These are phyloP conservation scores for Aaosphaeria pasadenensis DNA, from an alignment of 2,329 filamentous ascomycete genomes.

Conservation along the genomic window DNA sequence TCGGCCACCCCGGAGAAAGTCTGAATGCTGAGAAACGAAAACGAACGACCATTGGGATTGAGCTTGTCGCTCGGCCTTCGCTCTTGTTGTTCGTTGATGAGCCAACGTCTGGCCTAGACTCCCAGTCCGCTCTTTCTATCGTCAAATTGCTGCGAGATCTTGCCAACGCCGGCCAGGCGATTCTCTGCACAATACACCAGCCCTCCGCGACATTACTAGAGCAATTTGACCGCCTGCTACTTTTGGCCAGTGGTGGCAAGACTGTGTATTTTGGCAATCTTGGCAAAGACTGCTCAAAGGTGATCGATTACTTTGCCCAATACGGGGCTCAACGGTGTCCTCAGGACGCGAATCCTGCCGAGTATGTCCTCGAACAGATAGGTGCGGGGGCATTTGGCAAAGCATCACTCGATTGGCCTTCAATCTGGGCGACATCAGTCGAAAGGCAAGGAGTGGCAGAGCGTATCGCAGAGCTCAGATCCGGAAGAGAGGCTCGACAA, in stretches of 20 bases:
- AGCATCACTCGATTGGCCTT: slow-evolving; percentile 43
- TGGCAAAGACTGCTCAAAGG: slow-evolving; percentile 60
- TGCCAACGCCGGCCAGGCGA: slow-evolving; percentile 59
- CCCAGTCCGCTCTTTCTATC: slow-evolving; percentile 23
- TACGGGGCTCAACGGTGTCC: slow-evolving; percentile 63
- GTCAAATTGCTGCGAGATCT: slow-evolving; percentile 11
- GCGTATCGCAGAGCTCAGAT: slow-evolving; percentile 38
- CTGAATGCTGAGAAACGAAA: slow-evolving; percentile 56
- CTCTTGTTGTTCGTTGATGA: slow-evolving; percentile 48
- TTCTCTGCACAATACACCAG: slow-evolving; percentile 68
- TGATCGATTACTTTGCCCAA: slow-evolving; percentile 69
- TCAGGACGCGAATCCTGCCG: slow-evolving; percentile 43
- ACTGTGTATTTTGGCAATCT: slow-evolving; percentile 78
- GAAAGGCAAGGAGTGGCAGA: slow-evolving; percentile 36
- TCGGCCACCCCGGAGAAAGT: slow-evolving; percentile 5
- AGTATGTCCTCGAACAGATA: slow-evolving; percentile 37
- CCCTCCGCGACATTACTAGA: slow-evolving; percentile 88
- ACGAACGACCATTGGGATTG: slow-evolving; percentile 55
- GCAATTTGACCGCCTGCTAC: slow-evolving; percentile 73
- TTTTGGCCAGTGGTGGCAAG: slow-evolving; percentile 68
- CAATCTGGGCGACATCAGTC: slow-evolving; percentile 39
- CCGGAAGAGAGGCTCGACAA: slow-evolving; percentile 8
- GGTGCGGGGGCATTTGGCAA: slow-evolving; percentile 40
- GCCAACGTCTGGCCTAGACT: slow-evolving; percentile 67
- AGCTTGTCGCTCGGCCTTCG: slow-evolving; percentile 18